Conservation (phyloP, 2,329 filamentous ascomycete species). For the Penicillium occitanis region DNA sequence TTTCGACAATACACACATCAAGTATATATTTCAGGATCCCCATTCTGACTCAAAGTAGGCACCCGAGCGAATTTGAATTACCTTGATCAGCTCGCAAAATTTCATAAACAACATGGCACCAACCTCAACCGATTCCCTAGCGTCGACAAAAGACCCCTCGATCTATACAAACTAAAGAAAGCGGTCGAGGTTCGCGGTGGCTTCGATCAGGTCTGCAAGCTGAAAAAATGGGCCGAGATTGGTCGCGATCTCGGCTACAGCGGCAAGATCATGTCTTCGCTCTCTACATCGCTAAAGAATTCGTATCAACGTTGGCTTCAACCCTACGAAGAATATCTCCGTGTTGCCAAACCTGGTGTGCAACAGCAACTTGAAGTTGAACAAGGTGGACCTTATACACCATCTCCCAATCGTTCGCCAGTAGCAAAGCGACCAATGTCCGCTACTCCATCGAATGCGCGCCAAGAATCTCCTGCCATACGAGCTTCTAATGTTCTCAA, state of each 20-base stretch:
- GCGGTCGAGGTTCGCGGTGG: constrained; percentile 92
- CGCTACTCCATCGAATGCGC: constrained; percentile 49
- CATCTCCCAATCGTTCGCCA: constrained; percentile 72
- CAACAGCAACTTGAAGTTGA: constrained; percentile 92
- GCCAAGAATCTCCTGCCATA: constrained; percentile 67
- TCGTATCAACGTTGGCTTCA: constrained; percentile 96
- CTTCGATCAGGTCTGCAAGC: constrained; percentile 94
- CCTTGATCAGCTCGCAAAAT: constrained; percentile 90
- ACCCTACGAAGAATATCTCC: constrained; percentile 93
- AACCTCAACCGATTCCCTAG: constrained; percentile 92
- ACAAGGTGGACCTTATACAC: constrained; percentile 86
- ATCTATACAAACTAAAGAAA: constrained; percentile 94
- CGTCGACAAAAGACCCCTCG: constrained; percentile 94
- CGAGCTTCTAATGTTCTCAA: constrained; percentile 58
- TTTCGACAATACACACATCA: constrained; percentile 31
- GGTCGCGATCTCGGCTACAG: constrained; percentile 95
- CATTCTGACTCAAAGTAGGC: constrained; percentile 57
- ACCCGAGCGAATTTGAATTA: constrained; percentile 95
- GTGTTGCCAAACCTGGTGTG: constrained; percentile 89
- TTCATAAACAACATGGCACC: constrained; percentile 93
- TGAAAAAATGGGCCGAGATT: constrained; percentile 99
- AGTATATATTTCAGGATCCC: constrained; percentile 31
- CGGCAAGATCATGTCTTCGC: constrained; percentile 98
- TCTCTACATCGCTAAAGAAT: constrained; percentile 97
- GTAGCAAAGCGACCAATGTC: constrained; percentile 54